Conservation (phyloP, 1,284 basidiomycete genomes). For the Ustilago hordei region DNA sequence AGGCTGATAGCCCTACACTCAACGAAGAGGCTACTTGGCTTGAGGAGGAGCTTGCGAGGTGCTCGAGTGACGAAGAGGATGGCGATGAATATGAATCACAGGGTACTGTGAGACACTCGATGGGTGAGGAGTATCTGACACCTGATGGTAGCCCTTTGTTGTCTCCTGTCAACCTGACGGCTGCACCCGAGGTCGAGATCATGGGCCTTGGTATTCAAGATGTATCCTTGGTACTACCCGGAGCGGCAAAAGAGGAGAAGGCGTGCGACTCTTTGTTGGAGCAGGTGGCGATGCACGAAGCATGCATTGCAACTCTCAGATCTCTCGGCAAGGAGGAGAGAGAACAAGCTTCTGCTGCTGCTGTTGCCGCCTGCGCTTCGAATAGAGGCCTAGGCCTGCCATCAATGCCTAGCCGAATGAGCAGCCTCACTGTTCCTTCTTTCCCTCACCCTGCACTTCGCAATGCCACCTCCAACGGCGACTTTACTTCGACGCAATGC, state of each 20-base stretch:
- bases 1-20: constrained; percentile 42
- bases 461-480: constrained; percentile 15
- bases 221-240: constrained; percentile 16
- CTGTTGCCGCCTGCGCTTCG: constrained; percentile 6
- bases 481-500: constrained; percentile 26
- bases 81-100: constrained; percentile 12
- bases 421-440: constrained; percentile 18
- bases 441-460: constrained; percentile 6
- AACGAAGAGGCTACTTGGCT: constrained; percentile 46
- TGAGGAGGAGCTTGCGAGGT: constrained; percentile 45
- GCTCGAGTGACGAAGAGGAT: constrained; percentile 36
- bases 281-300: constrained; percentile 48
- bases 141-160: constrained; percentile 36
- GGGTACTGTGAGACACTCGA: constrained; percentile 9
- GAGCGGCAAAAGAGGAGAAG: constrained; percentile 6
- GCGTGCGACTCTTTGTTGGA: constrained; percentile 40
- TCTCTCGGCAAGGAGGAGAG: constrained; percentile 24
- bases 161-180: constrained; percentile 17
- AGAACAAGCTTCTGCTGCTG: constrained; percentile 21
- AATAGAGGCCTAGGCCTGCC: constrained; percentile 3
- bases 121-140: constrained; percentile 34
- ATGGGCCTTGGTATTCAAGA: constrained; percentile 42
- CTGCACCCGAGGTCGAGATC: constrained; percentile 18
- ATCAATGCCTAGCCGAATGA: constrained; percentile 23
- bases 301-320: constrained; percentile 26